phyloP scores from a whole-genome alignment of 2,329 filamentous ascomycete species.

The Teratosphaeria viscida region DNA sequence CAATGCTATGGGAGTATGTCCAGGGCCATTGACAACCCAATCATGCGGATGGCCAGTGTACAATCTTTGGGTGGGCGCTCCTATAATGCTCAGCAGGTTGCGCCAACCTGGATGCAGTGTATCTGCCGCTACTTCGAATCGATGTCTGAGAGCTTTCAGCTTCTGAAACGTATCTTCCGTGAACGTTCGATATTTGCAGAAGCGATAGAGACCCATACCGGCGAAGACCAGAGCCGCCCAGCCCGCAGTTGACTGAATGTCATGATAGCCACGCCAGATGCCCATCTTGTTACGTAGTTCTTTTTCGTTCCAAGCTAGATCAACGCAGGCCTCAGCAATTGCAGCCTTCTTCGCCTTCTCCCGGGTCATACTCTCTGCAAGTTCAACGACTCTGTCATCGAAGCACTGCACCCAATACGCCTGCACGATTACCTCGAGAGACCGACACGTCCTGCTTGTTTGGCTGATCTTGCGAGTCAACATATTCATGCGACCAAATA shows the following conservation, averaged over 20 bases:
- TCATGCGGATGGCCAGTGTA: constrained; percentile 43
- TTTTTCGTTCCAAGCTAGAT: constrained; percentile 48
- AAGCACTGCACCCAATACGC: constrained; percentile 48
- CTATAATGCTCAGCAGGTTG: constrained; percentile 38
- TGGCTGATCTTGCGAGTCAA: constrained; percentile 37
- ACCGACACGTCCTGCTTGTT: constrained; percentile 44
- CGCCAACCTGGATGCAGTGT: constrained; percentile 35
- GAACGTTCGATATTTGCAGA: constrained; percentile 51
- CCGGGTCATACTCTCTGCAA: constrained; percentile 20
- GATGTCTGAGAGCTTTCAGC: constrained; percentile 34
- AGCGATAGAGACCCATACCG: constrained; percentile 48
- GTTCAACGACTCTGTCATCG: constrained; percentile 38
- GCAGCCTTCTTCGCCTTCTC: constrained; percentile 42
- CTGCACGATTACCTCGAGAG: constrained; percentile 49
- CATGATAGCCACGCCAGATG: constrained; percentile 49
- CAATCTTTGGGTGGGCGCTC: constrained; percentile 29
- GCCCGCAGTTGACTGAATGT: constrained; percentile 47
- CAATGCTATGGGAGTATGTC: constrained; percentile 35
- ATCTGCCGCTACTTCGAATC: constrained; percentile 30
- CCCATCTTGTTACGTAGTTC: constrained; percentile 44
- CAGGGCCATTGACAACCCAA: constrained; percentile 37
- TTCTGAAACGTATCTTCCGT: constrained; percentile 40
- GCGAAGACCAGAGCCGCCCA: constrained; percentile 48
- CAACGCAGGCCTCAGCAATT: constrained; percentile 43
- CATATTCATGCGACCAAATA: constrained; percentile 33